Evolutionary conservation across 768 basidiomycete genomes (phyloP).

Genomic region (Agrocybe chaxingu): DNA sequence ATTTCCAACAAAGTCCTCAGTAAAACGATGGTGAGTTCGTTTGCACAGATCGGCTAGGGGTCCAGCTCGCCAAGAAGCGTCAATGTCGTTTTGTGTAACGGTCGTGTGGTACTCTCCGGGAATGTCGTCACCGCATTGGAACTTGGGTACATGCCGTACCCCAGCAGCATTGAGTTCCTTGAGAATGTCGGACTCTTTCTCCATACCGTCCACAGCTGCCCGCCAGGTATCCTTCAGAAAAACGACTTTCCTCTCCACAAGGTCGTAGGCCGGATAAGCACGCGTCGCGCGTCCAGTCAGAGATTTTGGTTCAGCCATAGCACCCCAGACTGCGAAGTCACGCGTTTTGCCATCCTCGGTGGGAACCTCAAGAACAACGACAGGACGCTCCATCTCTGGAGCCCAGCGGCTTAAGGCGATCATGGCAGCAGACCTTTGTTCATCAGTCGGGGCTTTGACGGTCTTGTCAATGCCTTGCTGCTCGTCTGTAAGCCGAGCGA

Average conservation of each 20-base stretch:
- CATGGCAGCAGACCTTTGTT: background rate
- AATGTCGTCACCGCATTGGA: no score
- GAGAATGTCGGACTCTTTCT: conserved; percentile 15
- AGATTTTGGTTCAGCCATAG: conserved; percentile 6
- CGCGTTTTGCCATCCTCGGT: conserved; percentile 3
- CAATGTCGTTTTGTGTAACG: no score
- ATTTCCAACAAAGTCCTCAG: no score
- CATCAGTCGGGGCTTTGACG: background rate
- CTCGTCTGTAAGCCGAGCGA: conserved; percentile 9
- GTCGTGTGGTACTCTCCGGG: no score
- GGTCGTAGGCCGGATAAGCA: conserved; percentile 14
- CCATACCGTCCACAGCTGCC: conserved; percentile 1
- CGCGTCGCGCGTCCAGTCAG: conserved; percentile 20
- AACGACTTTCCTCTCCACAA: conserved; percentile 10
- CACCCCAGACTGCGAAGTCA: conserved; percentile 7
- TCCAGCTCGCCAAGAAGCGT: no score
- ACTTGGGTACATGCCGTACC: no score
- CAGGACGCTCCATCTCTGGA: conserved; percentile 3
- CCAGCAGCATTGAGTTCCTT: no score
- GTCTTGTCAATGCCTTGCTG: conserved; percentile 20
- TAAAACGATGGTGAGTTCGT: no score
- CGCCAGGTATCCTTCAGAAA: conserved; percentile 28
- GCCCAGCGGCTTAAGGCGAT: background rate
- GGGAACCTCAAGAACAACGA: background rate
- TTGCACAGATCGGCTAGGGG: no score